Base-by-base conservation (phyloP, 805 yeast species). In the Teunomyces pallodes region DNA sequence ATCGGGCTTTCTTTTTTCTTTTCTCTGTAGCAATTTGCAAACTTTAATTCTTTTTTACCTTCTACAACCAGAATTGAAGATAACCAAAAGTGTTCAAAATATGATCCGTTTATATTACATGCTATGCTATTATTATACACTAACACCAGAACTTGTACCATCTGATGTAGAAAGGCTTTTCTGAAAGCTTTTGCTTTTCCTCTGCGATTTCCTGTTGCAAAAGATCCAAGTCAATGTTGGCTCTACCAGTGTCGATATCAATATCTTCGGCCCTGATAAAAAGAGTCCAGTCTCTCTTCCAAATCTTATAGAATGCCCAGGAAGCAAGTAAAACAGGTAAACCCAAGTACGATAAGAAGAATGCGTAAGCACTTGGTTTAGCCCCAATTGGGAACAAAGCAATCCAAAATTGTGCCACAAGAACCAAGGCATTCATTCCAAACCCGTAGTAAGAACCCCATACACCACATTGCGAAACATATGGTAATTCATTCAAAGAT, bases 401-500 rank as follows among this genome's bases (percentile, higher is more conserved):
- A 43, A 83, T 77, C 84, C 86, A 83, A 62, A 83, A 81, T 60
- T 82, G 87, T 2, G 83, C 85, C 45, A 77, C 64, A 24, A 83
- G 57, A 28, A 83, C 75, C 48, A 82, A 68, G 9, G 69, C 46
- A 60, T 82, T 78, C 53, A 84, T 64, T 9, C 70, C 44, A 10
- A 78, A 60, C 5, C 82, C 84, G 58, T 73, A 75, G 56, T 66
- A 73, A 1, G 86, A 81, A 9, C 85, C 86, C 62, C 64, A 67
- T 6, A 71, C 62, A 46, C 86, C 86, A 17, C 72, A 66, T 60
- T 74, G 79, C 9, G 86, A 74, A 35, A 56, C 61, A 65, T 72
- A 82, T 3, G 84, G 82, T 38, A 83, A 66, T 60, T 83, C 87
- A 17, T 60, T 51, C 47, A 46, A 35, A 35, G 49, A 48, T 55